Base-by-base conservation (phyloP, 768 basidiomycete species). In the Auricularia heimuer region DNA sequence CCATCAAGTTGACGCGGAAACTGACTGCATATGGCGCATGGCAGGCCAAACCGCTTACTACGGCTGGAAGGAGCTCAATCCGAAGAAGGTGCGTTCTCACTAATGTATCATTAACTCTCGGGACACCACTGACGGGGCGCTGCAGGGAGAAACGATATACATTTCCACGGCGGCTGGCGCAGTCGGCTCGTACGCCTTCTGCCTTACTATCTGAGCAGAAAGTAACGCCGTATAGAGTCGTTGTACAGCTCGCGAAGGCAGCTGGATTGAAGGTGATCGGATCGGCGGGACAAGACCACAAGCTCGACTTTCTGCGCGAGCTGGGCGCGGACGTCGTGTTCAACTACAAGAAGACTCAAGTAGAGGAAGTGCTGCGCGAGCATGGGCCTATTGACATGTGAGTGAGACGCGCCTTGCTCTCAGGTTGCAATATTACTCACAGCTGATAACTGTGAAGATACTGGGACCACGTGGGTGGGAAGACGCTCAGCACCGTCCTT, bases 381-480 rank as follows among this genome's bases (percentile, higher is more conserved):
- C 67, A 77, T 62, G 76, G 78, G 18, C 75, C 73, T 14, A 70
- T 76, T 64, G 73, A 74, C 64, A 69, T 77, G 77, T 8, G 74
- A 54, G 65, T 63, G 10, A 39, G 16, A 29, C 63, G 11, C 47
- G 18, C 18, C 47, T 60, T 35, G 34, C 47, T 10, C 47, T 63
- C 34, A 65, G 60, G 61, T 63, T 16, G 42, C 36, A 3, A 47
- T 21, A 61, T 21, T 7, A 29, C n/a, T 63, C 35, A 44, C n/a
- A 10, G 6, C 18, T 8, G 11, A 58, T 12, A 8, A 11, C 16
- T 18, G 4, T 18, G 18, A 61, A 81, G 80, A 37, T 84, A 77
- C 68, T 83, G 81, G 81, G 83, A 85, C 66, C 80, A 83, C 51
- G 85, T 86, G 10, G 85, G 85, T 12, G 86, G 86, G 1, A 80